These are phyloP conservation scores for Syzygium oleosum DNA, from an alignment of 345 rosid genomes.

Conservation along the genomic window DNA sequence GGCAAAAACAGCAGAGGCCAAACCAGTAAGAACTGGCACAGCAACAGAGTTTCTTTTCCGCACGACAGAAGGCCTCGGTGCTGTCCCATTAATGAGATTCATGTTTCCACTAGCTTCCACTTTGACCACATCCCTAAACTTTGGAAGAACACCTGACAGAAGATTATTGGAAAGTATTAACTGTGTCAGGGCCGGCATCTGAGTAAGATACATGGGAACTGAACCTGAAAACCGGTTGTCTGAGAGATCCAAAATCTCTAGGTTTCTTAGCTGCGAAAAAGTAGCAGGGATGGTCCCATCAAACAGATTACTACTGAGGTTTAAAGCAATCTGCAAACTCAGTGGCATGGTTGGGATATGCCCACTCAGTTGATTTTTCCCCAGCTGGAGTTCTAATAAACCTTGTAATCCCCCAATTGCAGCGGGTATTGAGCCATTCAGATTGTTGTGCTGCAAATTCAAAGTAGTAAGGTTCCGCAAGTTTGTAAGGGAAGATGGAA, in stretches of 20 bases:
- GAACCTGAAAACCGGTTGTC: constrained; percentile 47
- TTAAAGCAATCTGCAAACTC: constrained; percentile 62
- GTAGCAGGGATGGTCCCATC: constrained; percentile 35
- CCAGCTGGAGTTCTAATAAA: constrained; percentile 74
- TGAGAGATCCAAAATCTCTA: constrained; percentile 82
- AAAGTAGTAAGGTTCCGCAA: constrained; percentile 26
- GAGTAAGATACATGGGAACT: constrained; percentile 19
- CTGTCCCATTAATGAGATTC: neutral
- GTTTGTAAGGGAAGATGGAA: constrained; percentile 45
- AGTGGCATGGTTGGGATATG: constrained; percentile 51
- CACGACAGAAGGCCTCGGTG: neutral
- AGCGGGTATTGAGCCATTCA: constrained; percentile 51
- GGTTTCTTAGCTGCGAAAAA: constrained; percentile 14
- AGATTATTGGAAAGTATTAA: constrained; percentile 56
- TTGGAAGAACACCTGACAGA: constrained; percentile 44
- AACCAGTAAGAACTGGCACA: constrained; percentile 19
- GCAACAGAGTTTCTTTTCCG: constrained; percentile 20
- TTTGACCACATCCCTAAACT: constrained; percentile 11
- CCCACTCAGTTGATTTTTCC: constrained; percentile 54
- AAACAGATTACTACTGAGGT: constrained; percentile 62
- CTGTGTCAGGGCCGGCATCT: constrained; percentile 31
- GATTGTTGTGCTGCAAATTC: constrained; percentile 45
- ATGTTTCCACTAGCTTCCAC: constrained; percentile 29
- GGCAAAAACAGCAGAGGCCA: constrained; percentile 25
- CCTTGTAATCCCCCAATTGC: constrained; percentile 11